These are phyloP conservation scores for Neurospora crassa DNA, from an alignment of 2,329 filamentous ascomycete species.

Conservation along the genomic window DNA sequence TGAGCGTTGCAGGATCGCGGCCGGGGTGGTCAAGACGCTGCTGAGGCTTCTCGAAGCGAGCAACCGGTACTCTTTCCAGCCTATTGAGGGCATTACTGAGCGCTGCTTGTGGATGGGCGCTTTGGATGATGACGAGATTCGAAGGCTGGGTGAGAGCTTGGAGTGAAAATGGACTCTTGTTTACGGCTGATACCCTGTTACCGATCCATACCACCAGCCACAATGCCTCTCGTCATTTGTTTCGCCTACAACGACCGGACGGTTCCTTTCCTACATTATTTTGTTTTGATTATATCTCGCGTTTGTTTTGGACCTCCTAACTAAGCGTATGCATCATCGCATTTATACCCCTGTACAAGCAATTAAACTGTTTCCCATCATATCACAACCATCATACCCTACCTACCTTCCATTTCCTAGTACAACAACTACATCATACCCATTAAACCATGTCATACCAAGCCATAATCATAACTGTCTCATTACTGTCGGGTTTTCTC, in stretches of 20 bases:
- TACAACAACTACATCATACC: neutral
- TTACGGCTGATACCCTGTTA: neutral
- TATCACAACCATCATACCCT: neutral
- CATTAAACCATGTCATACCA: neutral
- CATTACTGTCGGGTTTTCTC: neutral
- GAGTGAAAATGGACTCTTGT: conserved; percentile 27
- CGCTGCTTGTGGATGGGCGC: conserved; percentile 81
- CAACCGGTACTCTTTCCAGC: conserved; percentile 61
- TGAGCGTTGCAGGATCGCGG: conserved; percentile 68
- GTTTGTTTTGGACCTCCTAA: neutral
- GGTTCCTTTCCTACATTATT: neutral
- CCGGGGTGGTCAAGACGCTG: conserved; percentile 69
- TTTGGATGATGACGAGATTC: conserved; percentile 65
- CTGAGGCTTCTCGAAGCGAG: conserved; percentile 72
- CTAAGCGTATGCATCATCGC: neutral
- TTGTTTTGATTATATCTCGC: neutral
- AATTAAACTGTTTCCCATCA: neutral
- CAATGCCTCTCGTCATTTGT: neutral
- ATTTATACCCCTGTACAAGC: neutral
- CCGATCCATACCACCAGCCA: neutral
- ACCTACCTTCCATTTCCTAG: neutral
- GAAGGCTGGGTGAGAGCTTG: conserved; percentile 39
- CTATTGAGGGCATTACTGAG: conserved; percentile 68
- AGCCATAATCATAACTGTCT: neutral
- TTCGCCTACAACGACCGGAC: neutral